A percentile compares a stretch with the other conserved stretches of the same genome.
Evolutionary conservation across 2,329 filamentous ascomycete genomes (phyloP).

Genomic region (Graphium sp.): DNA sequence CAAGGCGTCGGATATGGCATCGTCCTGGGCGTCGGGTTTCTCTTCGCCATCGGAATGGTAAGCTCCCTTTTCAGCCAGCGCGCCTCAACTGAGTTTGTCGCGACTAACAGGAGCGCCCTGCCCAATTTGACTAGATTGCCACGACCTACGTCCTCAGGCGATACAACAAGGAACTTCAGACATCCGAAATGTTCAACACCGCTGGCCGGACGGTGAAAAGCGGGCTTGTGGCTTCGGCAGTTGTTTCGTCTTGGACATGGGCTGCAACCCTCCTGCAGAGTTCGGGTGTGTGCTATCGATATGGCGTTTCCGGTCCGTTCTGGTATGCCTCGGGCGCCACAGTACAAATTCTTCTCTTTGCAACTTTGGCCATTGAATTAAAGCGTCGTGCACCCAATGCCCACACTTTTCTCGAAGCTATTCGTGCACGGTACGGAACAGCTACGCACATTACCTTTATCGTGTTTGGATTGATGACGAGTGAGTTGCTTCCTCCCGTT

Average conservation of each 20-base stretch:
- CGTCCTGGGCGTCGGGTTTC: conserved; percentile 48
- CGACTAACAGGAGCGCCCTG: no score
- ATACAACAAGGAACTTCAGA: conserved; percentile 54
- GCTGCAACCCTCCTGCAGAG: conserved; percentile 69
- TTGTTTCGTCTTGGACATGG: conserved; percentile 93
- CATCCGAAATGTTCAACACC: conserved; percentile 84
- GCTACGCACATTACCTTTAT: conserved; percentile 63
- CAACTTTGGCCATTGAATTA: conserved; percentile 76
- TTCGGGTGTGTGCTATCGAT: conserved; percentile 67
- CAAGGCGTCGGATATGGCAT: conserved; percentile 51
- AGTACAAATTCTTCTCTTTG: conserved; percentile 78
- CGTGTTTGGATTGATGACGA: conserved; percentile 67
- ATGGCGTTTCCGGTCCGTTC: conserved; percentile 46
- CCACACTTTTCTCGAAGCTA: conserved; percentile 71
- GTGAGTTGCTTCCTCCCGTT: not conserved
- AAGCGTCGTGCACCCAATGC: conserved; percentile 80
- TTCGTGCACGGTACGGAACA: conserved; percentile 62
- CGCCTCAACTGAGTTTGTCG: not conserved
- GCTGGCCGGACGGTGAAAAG: conserved; percentile 80
- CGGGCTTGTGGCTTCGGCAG: conserved; percentile 71
- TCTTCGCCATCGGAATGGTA: conserved; percentile 21
- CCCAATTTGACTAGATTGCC: conserved; percentile 39
- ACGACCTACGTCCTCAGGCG: conserved; percentile 55
- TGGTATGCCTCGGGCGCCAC: conserved; percentile 57
- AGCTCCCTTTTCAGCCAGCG: not conserved